Conservation (phyloP, 371 early-diverging fungal species). For the Circinella umbellata region DNA sequence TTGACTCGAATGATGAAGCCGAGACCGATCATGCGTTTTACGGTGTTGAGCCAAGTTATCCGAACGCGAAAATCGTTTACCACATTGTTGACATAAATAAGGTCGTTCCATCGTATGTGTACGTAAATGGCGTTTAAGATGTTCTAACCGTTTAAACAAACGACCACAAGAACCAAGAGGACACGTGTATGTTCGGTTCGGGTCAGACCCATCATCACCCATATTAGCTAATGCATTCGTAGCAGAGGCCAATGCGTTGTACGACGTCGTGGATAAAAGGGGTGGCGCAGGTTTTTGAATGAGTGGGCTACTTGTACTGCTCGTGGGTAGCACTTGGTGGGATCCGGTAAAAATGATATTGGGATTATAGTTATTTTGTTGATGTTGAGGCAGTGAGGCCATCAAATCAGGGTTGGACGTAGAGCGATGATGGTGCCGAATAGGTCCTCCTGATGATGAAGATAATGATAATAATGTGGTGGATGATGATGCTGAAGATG, state of each 20-base stretch:
- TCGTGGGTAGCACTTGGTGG: constrained; percentile 1
- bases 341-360: background rate
- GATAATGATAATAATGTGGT: background rate
- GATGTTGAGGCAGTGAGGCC: background rate
- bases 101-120: constrained; percentile 66
- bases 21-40: constrained; percentile 67
- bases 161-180: constrained; percentile 60
- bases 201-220: constrained; percentile 9
- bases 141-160: constrained; percentile 82
- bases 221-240: constrained; percentile 15
- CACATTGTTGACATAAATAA: constrained; percentile 76
- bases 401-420: constrained; percentile 10
- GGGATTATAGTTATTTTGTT: background rate
- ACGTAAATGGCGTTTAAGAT: constrained; percentile 77
- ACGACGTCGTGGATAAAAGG: constrained; percentile 17
- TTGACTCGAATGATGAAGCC: background rate
- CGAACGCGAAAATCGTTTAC: constrained; percentile 81
- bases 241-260: constrained; percentile 18
- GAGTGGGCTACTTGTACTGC: constrained; percentile 2
- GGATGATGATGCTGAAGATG: background rate
- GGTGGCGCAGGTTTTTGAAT: constrained; percentile 9
- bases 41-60: constrained; percentile 86
- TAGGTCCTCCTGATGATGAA: constrained; percentile 3
- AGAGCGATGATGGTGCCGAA: constrained; percentile 15
- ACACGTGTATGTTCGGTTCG: constrained; percentile 24